Percentiles rank a stretch among this genome's conserved stretches.
These are phyloP conservation scores for Triangularia verruculosa DNA, from an alignment of 2,329 filamentous ascomycete genomes.

Conservation along the genomic window DNA sequence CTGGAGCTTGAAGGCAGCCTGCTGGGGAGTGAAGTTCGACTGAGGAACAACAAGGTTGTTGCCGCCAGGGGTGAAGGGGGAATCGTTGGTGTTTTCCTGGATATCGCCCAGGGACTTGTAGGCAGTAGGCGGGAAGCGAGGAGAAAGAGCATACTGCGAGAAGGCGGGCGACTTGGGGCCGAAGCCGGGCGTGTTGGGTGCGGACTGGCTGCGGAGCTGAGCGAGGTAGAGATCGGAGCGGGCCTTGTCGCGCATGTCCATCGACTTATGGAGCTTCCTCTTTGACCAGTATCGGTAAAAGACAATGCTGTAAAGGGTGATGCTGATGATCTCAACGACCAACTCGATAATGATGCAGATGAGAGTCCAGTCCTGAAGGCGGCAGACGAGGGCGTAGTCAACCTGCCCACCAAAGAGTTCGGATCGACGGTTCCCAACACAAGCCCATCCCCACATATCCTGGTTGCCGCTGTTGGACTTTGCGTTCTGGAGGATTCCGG, in stretches of 20 bases:
- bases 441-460: slow-evolving; percentile 99
- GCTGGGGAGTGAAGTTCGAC: slow-evolving; percentile 55
- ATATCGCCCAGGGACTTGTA: slow-evolving; percentile 46
- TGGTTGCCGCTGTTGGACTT: slow-evolving; percentile 71
- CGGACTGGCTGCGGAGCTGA: slow-evolving; percentile 78
- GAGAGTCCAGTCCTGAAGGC: slow-evolving; percentile 87
- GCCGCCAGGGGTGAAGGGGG: slow-evolving; percentile 52
- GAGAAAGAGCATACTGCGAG: slow-evolving; percentile 54
- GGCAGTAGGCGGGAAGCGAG: slow-evolving; percentile 57
- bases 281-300: slow-evolving; percentile 99
- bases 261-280: slow-evolving; percentile 90
- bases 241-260: slow-evolving; percentile 92
- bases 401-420: slow-evolving; percentile 77
- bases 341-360: slow-evolving; percentile 98
- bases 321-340: slow-evolving; percentile 86
- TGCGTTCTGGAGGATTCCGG: slow-evolving; percentile 76
- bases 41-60: slow-evolving; percentile 57
- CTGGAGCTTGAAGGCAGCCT: slow-evolving; percentile 72
- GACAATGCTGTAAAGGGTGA: slow-evolving; percentile 87
- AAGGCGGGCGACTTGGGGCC: slow-evolving; percentile 63
- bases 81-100: slow-evolving; percentile 32
- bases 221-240: slow-evolving; percentile 93
- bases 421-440: slow-evolving; percentile 78
- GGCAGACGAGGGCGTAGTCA: slow-evolving; percentile 86
- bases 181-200: slow-evolving; percentile 91